Percentiles rank a stretch among this genome's conserved stretches.
These are phyloP conservation scores for Tolypocladium inflatum DNA, from an alignment of 2,329 filamentous ascomycete genomes.

Conservation along the genomic window DNA sequence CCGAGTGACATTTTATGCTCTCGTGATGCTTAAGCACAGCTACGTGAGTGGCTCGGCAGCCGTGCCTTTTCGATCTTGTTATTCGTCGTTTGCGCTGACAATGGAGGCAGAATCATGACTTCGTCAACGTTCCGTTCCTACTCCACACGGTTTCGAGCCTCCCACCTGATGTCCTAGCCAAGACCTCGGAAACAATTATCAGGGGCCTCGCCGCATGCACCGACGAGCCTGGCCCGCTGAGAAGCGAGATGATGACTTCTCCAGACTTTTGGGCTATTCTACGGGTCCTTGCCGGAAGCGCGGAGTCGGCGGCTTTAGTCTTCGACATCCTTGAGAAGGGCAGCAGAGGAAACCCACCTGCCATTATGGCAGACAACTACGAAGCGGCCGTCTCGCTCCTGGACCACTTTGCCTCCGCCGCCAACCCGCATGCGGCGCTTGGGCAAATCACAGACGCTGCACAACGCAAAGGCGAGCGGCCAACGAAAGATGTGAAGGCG, in stretches of 20 bases:
- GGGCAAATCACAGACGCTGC: slow-evolving; percentile 58
- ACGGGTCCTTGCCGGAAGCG: slow-evolving; percentile 59
- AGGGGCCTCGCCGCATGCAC: slow-evolving; percentile 76
- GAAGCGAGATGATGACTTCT: slow-evolving; percentile 89
- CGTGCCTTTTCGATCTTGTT: background rate
- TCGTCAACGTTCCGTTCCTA: slow-evolving; percentile 83
- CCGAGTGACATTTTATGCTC: slow-evolving; percentile 75
- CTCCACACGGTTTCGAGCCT: slow-evolving; percentile 88
- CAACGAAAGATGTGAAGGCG: slow-evolving; percentile 15
- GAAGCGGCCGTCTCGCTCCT: slow-evolving; percentile 76
- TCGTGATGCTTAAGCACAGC: slow-evolving; percentile 72
- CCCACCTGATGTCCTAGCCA: slow-evolving; percentile 65
- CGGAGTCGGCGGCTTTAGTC: slow-evolving; percentile 64
- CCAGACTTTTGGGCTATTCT: slow-evolving; percentile 96
- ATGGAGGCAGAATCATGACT: slow-evolving; percentile 63
- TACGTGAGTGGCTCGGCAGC: slow-evolving; percentile 52
- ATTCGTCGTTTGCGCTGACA: slow-evolving; percentile 9
- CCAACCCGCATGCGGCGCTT: slow-evolving; percentile 58
- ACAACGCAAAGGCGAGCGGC: slow-evolving; percentile 21
- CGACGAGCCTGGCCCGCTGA: slow-evolving; percentile 63
- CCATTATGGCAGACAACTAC: slow-evolving; percentile 92
- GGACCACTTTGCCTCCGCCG: slow-evolving; percentile 82
- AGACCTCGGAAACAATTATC: slow-evolving; percentile 65
- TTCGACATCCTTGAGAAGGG: slow-evolving; percentile 82
- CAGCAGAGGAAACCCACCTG: slow-evolving; percentile 62